phyloP scores from a whole-genome alignment of 108 stramenopile genomes.

The Ochromonas danica region DNA sequence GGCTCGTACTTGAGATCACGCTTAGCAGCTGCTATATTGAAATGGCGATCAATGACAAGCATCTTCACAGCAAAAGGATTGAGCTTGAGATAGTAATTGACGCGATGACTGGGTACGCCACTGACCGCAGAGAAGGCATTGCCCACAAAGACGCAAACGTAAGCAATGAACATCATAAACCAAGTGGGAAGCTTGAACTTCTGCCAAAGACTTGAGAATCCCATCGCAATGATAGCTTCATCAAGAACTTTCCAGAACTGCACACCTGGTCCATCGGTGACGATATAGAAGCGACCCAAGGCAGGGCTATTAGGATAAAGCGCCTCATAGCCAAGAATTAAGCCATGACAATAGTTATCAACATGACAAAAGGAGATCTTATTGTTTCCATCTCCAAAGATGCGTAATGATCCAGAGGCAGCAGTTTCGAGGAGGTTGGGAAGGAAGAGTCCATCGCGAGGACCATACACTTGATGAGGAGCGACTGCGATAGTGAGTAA shows the following conservation, averaged over 20 bases:
- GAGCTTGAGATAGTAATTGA: conserved; percentile 75
- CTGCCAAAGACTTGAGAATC: conserved; percentile 69
- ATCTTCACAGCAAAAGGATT: conserved; percentile 87
- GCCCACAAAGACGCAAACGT: conserved; percentile 61
- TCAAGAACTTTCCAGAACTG: conserved; percentile 91
- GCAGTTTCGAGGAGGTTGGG: conserved; percentile 81
- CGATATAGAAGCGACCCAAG: conserved; percentile 90
- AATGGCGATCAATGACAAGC: conserved; percentile 89
- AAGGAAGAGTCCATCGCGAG: conserved; percentile 80
- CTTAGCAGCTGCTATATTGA: conserved; percentile 76
- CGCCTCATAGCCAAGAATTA: conserved; percentile 81
- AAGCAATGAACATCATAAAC: conserved; percentile 73
- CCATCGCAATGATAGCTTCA: conserved; percentile 77
- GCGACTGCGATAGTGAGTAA: conserved; percentile 82
- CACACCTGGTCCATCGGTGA: conserved; percentile 81
- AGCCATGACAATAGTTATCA: conserved; percentile 95
- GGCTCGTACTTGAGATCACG: conserved; percentile 86
- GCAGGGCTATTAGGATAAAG: conserved; percentile 73
- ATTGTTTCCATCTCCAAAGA: conserved; percentile 87
- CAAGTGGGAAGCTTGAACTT: conserved; percentile 76
- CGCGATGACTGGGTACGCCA: conserved; percentile 56
- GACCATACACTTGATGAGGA: conserved; percentile 96
- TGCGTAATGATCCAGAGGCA: conserved; percentile 75
- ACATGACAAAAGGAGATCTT: conserved; percentile 85
- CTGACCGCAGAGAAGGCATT: neutral